Evolutionary conservation across 495 filamentous ascomycete species (phyloP).

Genomic region (Achaetomiella virescens): DNA sequence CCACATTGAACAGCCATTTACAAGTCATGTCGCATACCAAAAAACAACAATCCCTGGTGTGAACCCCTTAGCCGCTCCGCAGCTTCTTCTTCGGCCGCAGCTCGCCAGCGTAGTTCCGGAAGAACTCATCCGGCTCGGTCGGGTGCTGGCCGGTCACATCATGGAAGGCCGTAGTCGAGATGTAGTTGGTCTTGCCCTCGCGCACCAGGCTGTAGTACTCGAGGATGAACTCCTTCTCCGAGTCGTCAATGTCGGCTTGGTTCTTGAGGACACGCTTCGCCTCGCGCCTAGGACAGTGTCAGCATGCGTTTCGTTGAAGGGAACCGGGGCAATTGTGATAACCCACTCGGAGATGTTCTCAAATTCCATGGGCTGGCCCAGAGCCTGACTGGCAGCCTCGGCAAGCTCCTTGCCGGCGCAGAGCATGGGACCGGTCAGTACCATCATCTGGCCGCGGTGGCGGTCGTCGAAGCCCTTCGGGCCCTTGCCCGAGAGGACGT

Average conservation of each 20-base stretch:
- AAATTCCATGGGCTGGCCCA: conserved; percentile 46
- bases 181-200: conserved; percentile 56
- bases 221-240: conserved; percentile 49
- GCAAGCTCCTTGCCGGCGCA: conserved; percentile 48
- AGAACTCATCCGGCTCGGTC: conserved; percentile 47
- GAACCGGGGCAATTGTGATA: background rate
- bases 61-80: background rate
- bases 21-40: too few relatives aligned
- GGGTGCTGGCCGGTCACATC: conserved; percentile 48
- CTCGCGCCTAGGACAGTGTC: conserved; percentile 32
- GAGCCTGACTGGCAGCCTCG: conserved; percentile 41
- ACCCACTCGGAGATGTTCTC: conserved; percentile 48
- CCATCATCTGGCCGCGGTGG: conserved; percentile 52
- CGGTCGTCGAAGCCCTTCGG: conserved; percentile 49
- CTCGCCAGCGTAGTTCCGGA: conserved; percentile 42
- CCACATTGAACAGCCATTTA: background rate
- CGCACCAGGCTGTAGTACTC: conserved; percentile 54
- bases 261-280: conserved; percentile 41
- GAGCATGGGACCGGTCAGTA: conserved; percentile 51
- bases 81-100: conserved; percentile 41
- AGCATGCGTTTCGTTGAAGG: background rate
- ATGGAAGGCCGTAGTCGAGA: conserved; percentile 50
- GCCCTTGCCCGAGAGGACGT: conserved; percentile 46
- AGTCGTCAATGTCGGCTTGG: conserved; percentile 39
- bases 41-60: too few relatives aligned